These are phyloP conservation scores for Funneliformis mosseae DNA, from an alignment of 192 early-diverging fungal genomes.

Conservation along the genomic window DNA sequence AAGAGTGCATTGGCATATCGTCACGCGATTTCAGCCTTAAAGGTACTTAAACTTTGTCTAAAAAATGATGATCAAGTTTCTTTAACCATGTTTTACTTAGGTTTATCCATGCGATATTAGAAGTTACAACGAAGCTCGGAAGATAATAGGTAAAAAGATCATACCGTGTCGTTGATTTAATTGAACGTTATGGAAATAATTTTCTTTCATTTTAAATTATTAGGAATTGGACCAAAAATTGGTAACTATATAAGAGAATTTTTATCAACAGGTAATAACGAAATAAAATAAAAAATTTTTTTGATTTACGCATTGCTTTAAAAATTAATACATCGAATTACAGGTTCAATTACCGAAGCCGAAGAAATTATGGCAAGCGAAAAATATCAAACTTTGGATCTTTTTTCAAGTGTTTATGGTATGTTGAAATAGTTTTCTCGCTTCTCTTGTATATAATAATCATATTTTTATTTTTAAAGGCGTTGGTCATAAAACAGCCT, in stretches of 20 bases:
- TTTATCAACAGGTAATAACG: not conserved
- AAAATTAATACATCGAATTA: not conserved
- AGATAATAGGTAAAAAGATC: conserved; percentile 28
- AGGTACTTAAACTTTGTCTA: conserved; percentile 7
- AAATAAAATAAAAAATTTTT: not conserved
- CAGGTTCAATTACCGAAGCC: conserved; percentile 36
- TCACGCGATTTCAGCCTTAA: conserved; percentile 39
- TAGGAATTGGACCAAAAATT: conserved; percentile 40
- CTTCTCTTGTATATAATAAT: not conserved
- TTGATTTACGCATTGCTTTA: not conserved
- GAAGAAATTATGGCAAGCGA: conserved; percentile 16
- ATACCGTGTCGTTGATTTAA: not conserved
- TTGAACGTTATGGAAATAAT: not conserved
- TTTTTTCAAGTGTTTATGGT: conserved; percentile 38
- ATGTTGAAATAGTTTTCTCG: not conserved
- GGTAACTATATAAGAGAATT: conserved; percentile 21
- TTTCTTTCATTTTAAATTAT: not conserved
- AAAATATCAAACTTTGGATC: conserved; percentile 26
- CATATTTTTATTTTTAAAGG: conserved; percentile 8
- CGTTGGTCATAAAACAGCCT: conserved; percentile 29
- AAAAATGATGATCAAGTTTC: not conserved
- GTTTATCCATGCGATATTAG: conserved; percentile 38
- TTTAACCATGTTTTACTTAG: conserved; percentile 1
- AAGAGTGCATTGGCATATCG: conserved; percentile 36
- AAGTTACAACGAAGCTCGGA: conserved; percentile 35